These are phyloP conservation scores for Diaporthe velutina DNA, from an alignment of 2,329 filamentous ascomycete genomes.

Conservation along the genomic window DNA sequence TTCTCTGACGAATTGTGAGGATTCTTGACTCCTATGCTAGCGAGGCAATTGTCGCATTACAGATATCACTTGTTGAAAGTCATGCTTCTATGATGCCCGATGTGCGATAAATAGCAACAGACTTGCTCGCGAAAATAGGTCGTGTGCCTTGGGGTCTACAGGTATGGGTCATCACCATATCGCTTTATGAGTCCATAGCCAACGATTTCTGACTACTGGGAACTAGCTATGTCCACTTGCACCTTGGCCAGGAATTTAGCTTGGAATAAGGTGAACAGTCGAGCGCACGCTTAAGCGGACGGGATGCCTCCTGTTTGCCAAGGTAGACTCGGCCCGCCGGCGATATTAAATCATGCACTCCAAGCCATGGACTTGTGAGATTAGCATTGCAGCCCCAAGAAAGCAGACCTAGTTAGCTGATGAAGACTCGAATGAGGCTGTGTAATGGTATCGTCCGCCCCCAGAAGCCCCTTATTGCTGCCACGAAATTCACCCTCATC, in stretches of 20 bases:
- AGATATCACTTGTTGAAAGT: not conserved
- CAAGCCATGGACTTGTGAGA: not conserved
- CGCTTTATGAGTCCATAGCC: not conserved
- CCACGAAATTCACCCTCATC: not conserved
- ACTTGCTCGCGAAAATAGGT: not conserved
- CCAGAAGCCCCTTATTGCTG: not conserved
- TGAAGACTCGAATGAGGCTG: conserved; percentile 1
- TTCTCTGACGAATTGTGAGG: not conserved
- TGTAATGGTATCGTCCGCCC: not conserved
- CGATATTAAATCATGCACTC: conserved; percentile 15
- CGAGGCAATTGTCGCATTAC: too few species aligned
- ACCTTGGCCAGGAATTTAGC: not conserved
- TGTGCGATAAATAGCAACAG: not conserved
- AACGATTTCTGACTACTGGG: not conserved
- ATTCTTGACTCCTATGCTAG: too few species aligned
- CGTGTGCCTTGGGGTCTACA: too few species aligned
- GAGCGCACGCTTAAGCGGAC: not conserved
- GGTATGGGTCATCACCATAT: not conserved
- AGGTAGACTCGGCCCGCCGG: conserved; percentile 1
- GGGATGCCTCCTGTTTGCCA: not conserved
- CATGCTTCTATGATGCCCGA: not conserved
- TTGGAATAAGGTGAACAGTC: rapidly evolving
- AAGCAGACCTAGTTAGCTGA: not conserved
- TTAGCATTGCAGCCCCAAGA: not conserved
- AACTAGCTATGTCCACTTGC: not conserved